Conservation (phyloP, 2,329 filamentous ascomycete genomes). For the Aspergillus pseudoterreus region DNA sequence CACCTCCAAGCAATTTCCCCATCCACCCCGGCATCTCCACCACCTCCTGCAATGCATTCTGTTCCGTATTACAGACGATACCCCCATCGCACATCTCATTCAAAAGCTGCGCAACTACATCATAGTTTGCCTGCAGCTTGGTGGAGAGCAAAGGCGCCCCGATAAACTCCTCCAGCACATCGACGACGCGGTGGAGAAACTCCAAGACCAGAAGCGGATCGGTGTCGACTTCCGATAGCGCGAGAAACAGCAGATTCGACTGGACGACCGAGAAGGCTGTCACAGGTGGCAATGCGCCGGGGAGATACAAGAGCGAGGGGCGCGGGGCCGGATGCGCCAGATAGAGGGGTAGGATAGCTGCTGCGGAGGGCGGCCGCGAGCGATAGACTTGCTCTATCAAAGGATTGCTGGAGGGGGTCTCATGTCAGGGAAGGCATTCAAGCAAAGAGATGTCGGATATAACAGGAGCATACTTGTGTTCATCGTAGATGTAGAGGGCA, state of each 20-base stretch:
- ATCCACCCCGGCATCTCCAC: slow-evolving; percentile 90
- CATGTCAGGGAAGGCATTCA: slow-evolving; percentile 12
- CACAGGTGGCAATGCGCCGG: slow-evolving; percentile 77
- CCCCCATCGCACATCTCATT: slow-evolving; percentile 97
- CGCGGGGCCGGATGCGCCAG: slow-evolving; percentile 76
- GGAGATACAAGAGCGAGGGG: slow-evolving; percentile 80
- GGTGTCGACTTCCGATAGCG: slow-evolving; percentile 78
- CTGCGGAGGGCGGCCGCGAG: slow-evolving; percentile 71
- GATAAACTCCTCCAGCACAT: slow-evolving; percentile 91
- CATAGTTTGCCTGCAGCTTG: slow-evolving; percentile 86
- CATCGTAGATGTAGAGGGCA: slow-evolving; percentile 95
- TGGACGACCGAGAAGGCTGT: slow-evolving; percentile 86
- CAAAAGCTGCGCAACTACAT: slow-evolving; percentile 88
- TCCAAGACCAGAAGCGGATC: slow-evolving; percentile 88
- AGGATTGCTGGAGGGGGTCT: slow-evolving; percentile 58
- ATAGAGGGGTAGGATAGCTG: slow-evolving; percentile 78
- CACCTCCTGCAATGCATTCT: slow-evolving; percentile 84
- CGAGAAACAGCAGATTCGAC: slow-evolving; percentile 79
- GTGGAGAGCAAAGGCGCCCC: slow-evolving; percentile 78
- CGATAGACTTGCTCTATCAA: slow-evolving; percentile 88
- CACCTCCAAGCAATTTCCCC: slow-evolving; percentile 81
- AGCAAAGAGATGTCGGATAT: background rate
- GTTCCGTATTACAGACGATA: slow-evolving; percentile 83
- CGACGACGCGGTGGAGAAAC: slow-evolving; percentile 88
- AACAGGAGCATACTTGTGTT: slow-evolving; percentile 67